Base-by-base conservation (phyloP, 805 yeast species). In the Kodamaea jinghongensis region DNA sequence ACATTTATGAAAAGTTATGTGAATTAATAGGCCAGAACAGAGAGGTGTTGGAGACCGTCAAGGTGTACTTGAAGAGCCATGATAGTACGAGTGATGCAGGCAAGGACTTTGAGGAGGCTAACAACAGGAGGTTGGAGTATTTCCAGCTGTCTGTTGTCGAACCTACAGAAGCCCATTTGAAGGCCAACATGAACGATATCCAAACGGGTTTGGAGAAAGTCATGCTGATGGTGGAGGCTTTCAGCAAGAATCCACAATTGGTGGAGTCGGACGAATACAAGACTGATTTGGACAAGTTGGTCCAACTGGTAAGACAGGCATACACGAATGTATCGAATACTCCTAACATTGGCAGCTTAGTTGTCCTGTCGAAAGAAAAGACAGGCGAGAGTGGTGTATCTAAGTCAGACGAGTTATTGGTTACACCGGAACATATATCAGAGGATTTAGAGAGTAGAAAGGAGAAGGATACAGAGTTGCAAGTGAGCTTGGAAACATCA, bases 11-110 rank as follows among this genome's bases (percentile, higher is more conserved):
- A 6, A 61, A 64, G 43, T 43, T 68, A n/a, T 28, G 39, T 13
- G 71, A 63, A 28, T 45, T 69, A 34, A 49, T 65, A 3, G 48
- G 43, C 22, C 70, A 63, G 39, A 61, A 65, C 43, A 54, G 58
- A 29, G 67, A 60, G 13, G 58, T 67, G 22, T 48, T 66, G 6
- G 55, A 50, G 7, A 58, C 61, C 7, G 62, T 67, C 14, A 56
- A 60, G 30, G 64, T 60, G 11, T 63, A 56, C 45, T 47, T 63
- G 25, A 51, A 44, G 14, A 46, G 54, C 13, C 52, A 43, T 20
- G 54, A 58, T n/a, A 45, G 42, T 7, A 46, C 50, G 6, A 40
- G 37, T 4, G 34, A 40, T 17, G 36, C 47, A 8, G 33, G 44
- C 6, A 28, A 28, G 15, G 36, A 43, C 17, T 36, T 52, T 28